Evolutionary conservation across 1,284 basidiomycete genomes (phyloP).

Genomic region (Tylopilus sp.): DNA sequence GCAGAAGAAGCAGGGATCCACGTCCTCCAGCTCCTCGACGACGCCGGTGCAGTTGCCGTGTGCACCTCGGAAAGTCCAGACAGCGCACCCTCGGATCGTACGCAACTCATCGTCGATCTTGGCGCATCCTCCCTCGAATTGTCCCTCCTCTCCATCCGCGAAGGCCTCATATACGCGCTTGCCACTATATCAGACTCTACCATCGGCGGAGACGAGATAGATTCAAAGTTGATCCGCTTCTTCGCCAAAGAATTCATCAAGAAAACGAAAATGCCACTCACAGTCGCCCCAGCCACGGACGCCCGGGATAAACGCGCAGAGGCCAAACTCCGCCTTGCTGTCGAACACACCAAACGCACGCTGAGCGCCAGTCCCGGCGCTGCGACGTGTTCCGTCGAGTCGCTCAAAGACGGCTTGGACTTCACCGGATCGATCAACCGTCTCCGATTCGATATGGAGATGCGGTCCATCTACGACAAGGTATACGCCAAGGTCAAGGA

Average conservation of each 20-base stretch:
- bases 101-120: slow-evolving; percentile 69
- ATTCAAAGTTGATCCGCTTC: slow-evolving; percentile 82
- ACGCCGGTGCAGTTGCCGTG: slow-evolving; percentile 74
- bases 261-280: slow-evolving; percentile 83
- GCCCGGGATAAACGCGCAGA: slow-evolving; percentile 80
- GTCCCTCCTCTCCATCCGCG: slow-evolving; percentile 60
- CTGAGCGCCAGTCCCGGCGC: slow-evolving; percentile 84
- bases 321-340: slow-evolving; percentile 88
- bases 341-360: slow-evolving; percentile 95
- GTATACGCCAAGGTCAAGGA: slow-evolving; percentile 62
- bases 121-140: slow-evolving; percentile 63
- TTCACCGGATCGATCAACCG: slow-evolving; percentile 92
- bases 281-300: slow-evolving; percentile 57
- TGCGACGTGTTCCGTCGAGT: slow-evolving; percentile 91
- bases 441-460: slow-evolving; percentile 90
- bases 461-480: slow-evolving; percentile 67
- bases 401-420: slow-evolving; percentile 91
- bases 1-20: slow-evolving; percentile 80
- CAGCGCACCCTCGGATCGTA: slow-evolving; percentile 52
- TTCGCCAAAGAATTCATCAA: slow-evolving; percentile 98
- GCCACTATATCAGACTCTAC: slow-evolving; percentile 45
- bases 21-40: slow-evolving; percentile 84
- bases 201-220: slow-evolving; percentile 65
- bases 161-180: slow-evolving; percentile 61
- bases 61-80: slow-evolving; percentile 48